Evolutionary conservation across 768 basidiomycete genomes (phyloP).

Genomic region (Tephrocybe sp.): DNA sequence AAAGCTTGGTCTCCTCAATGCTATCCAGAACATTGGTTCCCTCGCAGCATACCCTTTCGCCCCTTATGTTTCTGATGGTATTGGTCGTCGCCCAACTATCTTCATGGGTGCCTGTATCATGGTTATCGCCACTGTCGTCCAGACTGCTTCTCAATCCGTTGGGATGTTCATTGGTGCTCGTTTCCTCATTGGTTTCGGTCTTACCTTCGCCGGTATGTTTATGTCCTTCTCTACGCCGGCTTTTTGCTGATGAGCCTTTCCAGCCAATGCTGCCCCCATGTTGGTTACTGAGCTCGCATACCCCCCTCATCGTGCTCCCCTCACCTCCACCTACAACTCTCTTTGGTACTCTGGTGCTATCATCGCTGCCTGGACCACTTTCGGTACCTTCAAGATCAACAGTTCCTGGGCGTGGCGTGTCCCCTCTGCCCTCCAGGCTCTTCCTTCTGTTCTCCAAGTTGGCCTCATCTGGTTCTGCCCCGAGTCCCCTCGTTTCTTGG

Average conservation of each 20-base stretch:
- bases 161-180: constrained; percentile 83
- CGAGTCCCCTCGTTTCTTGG: constrained; percentile 82
- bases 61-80: constrained; percentile 67
- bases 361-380: constrained; percentile 83
- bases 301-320: constrained; percentile 74
- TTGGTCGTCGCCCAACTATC: constrained; percentile 66
- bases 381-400: constrained; percentile 69
- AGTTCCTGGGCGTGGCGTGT: constrained; percentile 82
- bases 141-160: constrained; percentile 68
- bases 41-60: constrained; percentile 68
- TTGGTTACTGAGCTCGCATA: constrained; percentile 86
- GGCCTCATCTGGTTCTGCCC: constrained; percentile 65
- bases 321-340: constrained; percentile 80
- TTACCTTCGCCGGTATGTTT: constrained; percentile 59
- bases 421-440: constrained; percentile 68
- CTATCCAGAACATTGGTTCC: constrained; percentile 76
- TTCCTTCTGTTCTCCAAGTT: constrained; percentile 69
- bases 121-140: constrained; percentile 63
- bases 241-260: constrained; percentile 5
- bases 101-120: constrained; percentile 72
- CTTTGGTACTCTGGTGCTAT: constrained; percentile 87
- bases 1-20: constrained; percentile 66
- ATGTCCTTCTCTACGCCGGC: constrained; percentile 6
- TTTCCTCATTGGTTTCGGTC: constrained; percentile 75
- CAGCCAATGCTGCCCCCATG: constrained; percentile 75